These are phyloP conservation scores for Nemania sp. DNA, from an alignment of 2,329 filamentous ascomycete genomes.

Conservation along the genomic window DNA sequence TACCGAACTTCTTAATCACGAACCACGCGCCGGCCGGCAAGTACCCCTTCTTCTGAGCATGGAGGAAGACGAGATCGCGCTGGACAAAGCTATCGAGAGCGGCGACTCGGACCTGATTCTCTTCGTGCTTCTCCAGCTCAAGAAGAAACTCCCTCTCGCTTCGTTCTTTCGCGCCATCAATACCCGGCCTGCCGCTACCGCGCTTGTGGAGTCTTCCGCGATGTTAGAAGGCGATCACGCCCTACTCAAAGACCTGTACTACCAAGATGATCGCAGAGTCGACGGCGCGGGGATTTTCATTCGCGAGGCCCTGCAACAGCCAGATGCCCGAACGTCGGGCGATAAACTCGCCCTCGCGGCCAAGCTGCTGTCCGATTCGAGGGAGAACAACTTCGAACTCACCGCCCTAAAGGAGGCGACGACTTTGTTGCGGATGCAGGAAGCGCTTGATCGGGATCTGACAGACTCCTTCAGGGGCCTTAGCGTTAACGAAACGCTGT, in stretches of 20 bases:
- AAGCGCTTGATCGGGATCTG: constrained; percentile 82
- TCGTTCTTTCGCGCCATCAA: constrained; percentile 93
- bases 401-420: constrained; percentile 78
- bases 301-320: constrained; percentile 76
- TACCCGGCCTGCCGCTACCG: constrained; percentile 79
- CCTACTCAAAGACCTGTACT: constrained; percentile 92
- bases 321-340: constrained; percentile 67
- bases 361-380: constrained; percentile 81
- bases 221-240: constrained; percentile 70
- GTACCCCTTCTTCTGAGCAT: constrained; percentile 91
- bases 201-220: constrained; percentile 85
- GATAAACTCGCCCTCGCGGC: constrained; percentile 89
- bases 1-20: constrained; percentile 88
- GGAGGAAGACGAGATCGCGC: constrained; percentile 91
- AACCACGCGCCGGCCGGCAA: constrained; percentile 92
- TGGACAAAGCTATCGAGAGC: constrained; percentile 95
- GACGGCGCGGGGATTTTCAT: constrained; percentile 89
- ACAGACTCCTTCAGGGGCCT: constrained; percentile 77
- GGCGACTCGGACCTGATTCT: constrained; percentile 93
- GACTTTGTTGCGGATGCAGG: constrained; percentile 81
- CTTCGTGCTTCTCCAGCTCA: constrained; percentile 83
- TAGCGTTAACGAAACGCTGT: constrained; percentile 88
- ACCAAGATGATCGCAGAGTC: constrained; percentile 89
- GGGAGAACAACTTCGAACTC: constrained; percentile 75
- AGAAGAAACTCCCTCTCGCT: constrained; percentile 86